Evolutionary conservation across 2,329 filamentous ascomycete species (phyloP), one percentile per base, ranked within the genome.

Genomic region (Elsinoe ampelina): DNA sequence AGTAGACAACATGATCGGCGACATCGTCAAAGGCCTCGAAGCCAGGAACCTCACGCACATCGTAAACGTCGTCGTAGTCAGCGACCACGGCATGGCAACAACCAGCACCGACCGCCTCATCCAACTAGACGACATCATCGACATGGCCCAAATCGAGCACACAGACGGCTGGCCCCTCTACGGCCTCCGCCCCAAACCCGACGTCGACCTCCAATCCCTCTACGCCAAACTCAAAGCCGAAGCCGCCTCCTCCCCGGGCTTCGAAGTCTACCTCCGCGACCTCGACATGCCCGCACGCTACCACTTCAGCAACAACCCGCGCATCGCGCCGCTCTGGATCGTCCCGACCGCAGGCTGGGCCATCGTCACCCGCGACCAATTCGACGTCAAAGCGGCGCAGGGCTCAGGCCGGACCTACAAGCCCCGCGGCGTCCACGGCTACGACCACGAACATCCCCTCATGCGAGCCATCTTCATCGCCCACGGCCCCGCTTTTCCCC

Each of bases 381-480:
- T 95, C 62, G 78, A 95, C 61, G 79, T 95, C 4, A 75, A 80
- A 41, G 77, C 85, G 50, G 88, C 80, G 0, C 77, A 83, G 60
- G 76, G 79, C 55, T 82, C 82, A 11, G 82, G 81, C 0, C 69
- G 80, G 11, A 75, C 82, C 0, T 98, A 96, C 66, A 80, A 86
- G 62, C 93, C 93, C 0, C 80, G 80, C 26, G 93, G 93, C 1
- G 74, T 98, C 1, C 93, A 98, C 67, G 93, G 93, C 1, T 98
- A 97, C 67, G 93, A 98, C 68, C 86, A 95, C 65, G 85, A 95
- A 65, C 86, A 98, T 68, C 91, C 92, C 0, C 76, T 98, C 43
- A 98, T 98, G 93, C 79, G 93, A 38, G 92, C 93, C 0, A 95
- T 98, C 42, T 98, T 98, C 65, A 79, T 97, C 50, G 93, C 93